Evolutionary conservation across 371 early-diverging fungal genomes (phyloP).

Genomic region (Mucor lusitanicus): DNA sequence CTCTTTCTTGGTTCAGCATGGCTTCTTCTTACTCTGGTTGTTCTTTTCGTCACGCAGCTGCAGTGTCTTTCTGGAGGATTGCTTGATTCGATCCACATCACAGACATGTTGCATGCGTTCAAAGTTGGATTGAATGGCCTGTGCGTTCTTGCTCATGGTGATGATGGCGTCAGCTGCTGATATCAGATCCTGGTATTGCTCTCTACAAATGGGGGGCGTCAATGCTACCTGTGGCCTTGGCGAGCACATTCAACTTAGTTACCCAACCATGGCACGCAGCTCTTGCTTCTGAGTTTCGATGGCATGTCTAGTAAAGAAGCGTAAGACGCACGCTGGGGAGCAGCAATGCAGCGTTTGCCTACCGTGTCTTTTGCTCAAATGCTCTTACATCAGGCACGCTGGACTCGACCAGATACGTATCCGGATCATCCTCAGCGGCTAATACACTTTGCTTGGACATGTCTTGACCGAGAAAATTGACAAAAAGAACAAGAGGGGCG

Average conservation of each 20-base stretch:
- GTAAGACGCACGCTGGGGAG: too few relatives aligned
- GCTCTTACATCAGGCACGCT: constrained; percentile 27
- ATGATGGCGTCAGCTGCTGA: constrained; percentile 84
- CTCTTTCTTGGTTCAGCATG: too few relatives aligned
- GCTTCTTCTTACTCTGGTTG: constrained; percentile 7
- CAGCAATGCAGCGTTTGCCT: background rate
- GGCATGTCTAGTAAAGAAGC: constrained; percentile 31
- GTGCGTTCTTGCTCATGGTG: constrained; percentile 68
- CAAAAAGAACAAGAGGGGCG: background rate
- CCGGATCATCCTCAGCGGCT: constrained; percentile 15
- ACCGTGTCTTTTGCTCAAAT: constrained; percentile 32
- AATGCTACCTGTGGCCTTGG: background rate
- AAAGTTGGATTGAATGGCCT: constrained; percentile 58
- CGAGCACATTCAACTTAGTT: constrained; percentile 10
- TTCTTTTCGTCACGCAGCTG: constrained; percentile 15
- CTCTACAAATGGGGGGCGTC: constrained; percentile 44
- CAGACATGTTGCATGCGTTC: constrained; percentile 62
- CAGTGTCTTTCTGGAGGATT: constrained; percentile 12
- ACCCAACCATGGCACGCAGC: constrained; percentile 87
- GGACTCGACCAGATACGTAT: constrained; percentile 18
- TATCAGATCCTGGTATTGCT: constrained; percentile 82
- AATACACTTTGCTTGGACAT: constrained; percentile 9
- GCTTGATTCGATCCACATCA: constrained; percentile 56
- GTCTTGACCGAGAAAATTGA: background rate
- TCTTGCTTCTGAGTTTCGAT: constrained; percentile 82